phyloP scores from a whole-genome alignment of 2,329 filamentous ascomycete genomes.

The Teratosphaeria zuluensis region DNA sequence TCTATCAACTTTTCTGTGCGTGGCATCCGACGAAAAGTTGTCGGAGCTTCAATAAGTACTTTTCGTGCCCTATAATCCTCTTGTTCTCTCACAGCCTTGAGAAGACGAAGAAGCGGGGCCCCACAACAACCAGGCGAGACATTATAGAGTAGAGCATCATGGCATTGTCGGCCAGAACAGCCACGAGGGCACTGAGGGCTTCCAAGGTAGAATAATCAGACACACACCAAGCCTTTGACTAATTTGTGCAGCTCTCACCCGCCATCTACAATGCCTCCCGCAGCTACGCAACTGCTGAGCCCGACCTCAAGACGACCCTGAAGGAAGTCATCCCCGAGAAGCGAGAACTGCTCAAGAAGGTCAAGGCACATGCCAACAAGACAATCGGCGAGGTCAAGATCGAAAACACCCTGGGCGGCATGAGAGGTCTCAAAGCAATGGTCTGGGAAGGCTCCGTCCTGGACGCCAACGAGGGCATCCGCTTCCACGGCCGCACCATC shows the following conservation, averaged over 20 bases:
- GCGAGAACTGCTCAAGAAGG: constrained; percentile 83
- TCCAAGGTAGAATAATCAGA: constrained; percentile 46
- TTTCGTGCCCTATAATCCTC: not conserved
- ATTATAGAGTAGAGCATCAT: constrained; percentile 30
- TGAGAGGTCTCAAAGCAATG: constrained; percentile 94
- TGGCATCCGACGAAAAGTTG: not conserved
- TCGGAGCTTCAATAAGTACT: not conserved
- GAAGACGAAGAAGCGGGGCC: constrained; percentile 1
- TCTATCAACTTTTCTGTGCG: not conserved
- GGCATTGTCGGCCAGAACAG: constrained; percentile 55
- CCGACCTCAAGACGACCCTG: constrained; percentile 80
- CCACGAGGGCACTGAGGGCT: constrained; percentile 53
- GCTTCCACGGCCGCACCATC: constrained; percentile 95
- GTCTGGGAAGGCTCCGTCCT: constrained; percentile 97
- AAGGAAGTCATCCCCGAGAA: constrained; percentile 80
- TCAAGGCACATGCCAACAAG: constrained; percentile 76
- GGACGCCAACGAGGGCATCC: constrained; percentile 92
- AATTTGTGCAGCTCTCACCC: constrained; percentile 15
- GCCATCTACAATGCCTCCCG: constrained; percentile 28
- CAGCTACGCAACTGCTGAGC: constrained; percentile 66
- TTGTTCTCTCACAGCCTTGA: not conserved
- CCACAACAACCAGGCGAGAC: not conserved
- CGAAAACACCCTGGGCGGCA: constrained; percentile 87
- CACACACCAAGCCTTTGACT: not conserved
- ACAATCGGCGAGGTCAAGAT: constrained; percentile 87